Conservation (phyloP, 805 yeast genomes). For the Zygosaccharomyces lentus region DNA sequence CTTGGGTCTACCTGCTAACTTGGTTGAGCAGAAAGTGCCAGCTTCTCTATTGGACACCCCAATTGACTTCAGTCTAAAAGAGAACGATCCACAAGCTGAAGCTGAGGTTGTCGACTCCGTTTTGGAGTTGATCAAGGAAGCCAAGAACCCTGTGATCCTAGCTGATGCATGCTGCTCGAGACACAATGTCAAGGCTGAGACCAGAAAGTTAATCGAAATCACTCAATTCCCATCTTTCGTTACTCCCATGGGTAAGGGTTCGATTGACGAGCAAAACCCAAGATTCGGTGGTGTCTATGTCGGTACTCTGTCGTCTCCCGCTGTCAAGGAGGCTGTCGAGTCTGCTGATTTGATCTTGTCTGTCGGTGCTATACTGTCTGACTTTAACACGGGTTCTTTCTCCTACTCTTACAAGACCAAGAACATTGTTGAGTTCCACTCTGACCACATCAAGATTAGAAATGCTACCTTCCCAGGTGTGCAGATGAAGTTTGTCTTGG, state of each 20-base stretch:
- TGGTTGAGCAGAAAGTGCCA: conserved; percentile 62
- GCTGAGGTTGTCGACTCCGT: conserved; percentile 55
- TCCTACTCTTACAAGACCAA: conserved; percentile 70
- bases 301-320: conserved; percentile 73
- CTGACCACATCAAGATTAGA: conserved; percentile 66
- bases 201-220: conserved; percentile 53
- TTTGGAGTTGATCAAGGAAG: conserved; percentile 47
- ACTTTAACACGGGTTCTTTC: conserved; percentile 87
- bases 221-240: conserved; percentile 80
- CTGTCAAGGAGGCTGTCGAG: conserved; percentile 68
- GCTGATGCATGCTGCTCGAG: conserved; percentile 87
- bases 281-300: conserved; percentile 83
- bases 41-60: conserved; percentile 56
- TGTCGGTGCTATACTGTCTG: conserved; percentile 79
- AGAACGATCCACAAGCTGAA: conserved; percentile 60
- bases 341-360: conserved; percentile 70
- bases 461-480: conserved; percentile 68
- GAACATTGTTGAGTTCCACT: conserved; percentile 74
- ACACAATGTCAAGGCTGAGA: conserved; percentile 65
- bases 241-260: conserved; percentile 89
- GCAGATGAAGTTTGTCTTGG: conserved; percentile 59
- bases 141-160: conserved; percentile 67
- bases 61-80: conserved; percentile 53
- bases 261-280: conserved; percentile 65
- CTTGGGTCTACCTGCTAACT: conserved; percentile 77